These are phyloP conservation scores for Alloascoidea hylecoeti DNA, from an alignment of 805 yeast species.

Conservation along the genomic window DNA sequence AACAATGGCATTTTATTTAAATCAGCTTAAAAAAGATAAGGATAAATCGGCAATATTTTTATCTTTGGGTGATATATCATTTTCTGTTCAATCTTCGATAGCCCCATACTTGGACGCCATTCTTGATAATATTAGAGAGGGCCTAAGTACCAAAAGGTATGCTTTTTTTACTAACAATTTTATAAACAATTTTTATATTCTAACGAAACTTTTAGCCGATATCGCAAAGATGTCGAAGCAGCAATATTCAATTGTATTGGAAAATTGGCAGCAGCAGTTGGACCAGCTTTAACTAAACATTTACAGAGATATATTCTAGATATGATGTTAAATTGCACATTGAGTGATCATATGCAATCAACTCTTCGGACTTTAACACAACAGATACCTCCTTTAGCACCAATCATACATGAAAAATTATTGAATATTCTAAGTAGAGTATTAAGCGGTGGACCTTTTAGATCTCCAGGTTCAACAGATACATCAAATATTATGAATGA, in stretches of 20 bases:
- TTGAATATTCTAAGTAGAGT: conserved; percentile 61
- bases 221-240: conserved; percentile 63
- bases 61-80: conserved; percentile 76
- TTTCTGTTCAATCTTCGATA: conserved; percentile 66
- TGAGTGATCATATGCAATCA: conserved; percentile 71
- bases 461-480: conserved; percentile 83
- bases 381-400: conserved; percentile 69
- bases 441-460: conserved; percentile 68
- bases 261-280: conserved; percentile 76
- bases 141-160: conserved; percentile 45
- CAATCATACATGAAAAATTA: conserved; percentile 55
- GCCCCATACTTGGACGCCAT: conserved; percentile 81
- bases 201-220: conserved; percentile 28
- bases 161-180: conserved; percentile 9
- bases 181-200: no score
- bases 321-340: conserved; percentile 66
- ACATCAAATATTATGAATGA: conserved; percentile 46
- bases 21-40: conserved; percentile 60
- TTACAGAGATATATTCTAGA: conserved; percentile 71
- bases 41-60: conserved; percentile 67
- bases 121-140: conserved; percentile 72
- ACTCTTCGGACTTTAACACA: conserved; percentile 54
- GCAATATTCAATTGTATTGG: conserved; percentile 85
- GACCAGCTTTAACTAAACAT: conserved; percentile 86
- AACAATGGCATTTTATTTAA: conserved; percentile 61